Base-by-base conservation (phyloP, 1,284 basidiomycete species). In the Sporisorium reilianum region DNA sequence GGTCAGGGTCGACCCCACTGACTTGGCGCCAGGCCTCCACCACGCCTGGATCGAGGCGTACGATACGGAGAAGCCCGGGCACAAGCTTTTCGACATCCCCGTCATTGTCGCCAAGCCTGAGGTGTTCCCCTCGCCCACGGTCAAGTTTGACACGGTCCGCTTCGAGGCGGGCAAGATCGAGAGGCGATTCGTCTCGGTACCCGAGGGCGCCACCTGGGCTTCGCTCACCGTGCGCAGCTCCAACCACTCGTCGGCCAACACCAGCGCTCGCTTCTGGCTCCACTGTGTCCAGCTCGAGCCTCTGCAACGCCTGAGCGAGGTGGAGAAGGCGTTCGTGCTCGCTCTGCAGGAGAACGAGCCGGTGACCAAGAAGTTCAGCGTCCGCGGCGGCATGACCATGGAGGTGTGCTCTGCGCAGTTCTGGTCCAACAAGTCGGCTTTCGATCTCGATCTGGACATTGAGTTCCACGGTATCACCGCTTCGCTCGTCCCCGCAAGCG, bases 191-290 rank as follows among this genome's bases (percentile, higher is more conserved):
- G 51, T 85, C 38, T 59, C 69, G 28, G 85, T 85, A 18, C 84
- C 85, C 26, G 73, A 77, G 36, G 85, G 84, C 22, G 83, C 84
- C n/a, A 84, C 82, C 11, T 85, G 83, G 82, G 84, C 84, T 44
- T 81, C 84, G 52, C 55, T 83, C 22, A 78, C 80, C 26, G 60
- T 85, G 28, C 79, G 79, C 42, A 80, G 80, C 53, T 60, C 51
- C 7, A 78, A 77, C 20, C 83, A 85, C 57, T 75, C 79, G 34
- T 67, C 73, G 8, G 44, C 69, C 1, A 75, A 75, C 30, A 77
- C 84, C n/a, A 77, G 70, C 23, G 83, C 78, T 12, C 80, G 82
- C 14, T 79, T 85, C 67, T 85, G 85, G 85, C 61, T 85, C 16
- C 85, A 85, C 58, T 70, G 80, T 36, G 83, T 85, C 51, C 83